phyloP scores from a whole-genome alignment of 768 basidiomycete genomes.

The Kwoniella mangroviensis region DNA sequence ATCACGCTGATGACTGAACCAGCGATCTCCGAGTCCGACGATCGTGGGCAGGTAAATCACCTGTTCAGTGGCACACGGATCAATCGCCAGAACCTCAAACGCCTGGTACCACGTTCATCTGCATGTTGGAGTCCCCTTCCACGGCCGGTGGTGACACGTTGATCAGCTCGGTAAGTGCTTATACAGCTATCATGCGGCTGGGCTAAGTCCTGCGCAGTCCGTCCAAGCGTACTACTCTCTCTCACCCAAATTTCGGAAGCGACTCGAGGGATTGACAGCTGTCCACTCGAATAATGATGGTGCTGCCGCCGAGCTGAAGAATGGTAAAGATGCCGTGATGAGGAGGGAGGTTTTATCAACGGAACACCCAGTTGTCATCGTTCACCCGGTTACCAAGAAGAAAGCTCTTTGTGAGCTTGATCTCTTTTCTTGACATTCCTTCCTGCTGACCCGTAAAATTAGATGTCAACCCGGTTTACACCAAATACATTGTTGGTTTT shows the following conservation, averaged over 20 bases:
- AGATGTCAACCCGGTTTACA: constrained; percentile 17
- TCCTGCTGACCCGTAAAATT: background rate
- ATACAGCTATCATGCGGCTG: background rate
- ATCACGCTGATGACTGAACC: background rate
- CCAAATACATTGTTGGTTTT: constrained; percentile 15
- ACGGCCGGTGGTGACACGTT: constrained; percentile 14
- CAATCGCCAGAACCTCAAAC: constrained; percentile 4
- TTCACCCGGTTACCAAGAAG: constrained; percentile 18
- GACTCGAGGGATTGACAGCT: constrained; percentile 15
- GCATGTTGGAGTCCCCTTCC: constrained; percentile 8
- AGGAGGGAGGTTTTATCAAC: background rate
- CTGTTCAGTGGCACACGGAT: constrained; percentile 10
- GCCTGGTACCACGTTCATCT: constrained; percentile 5
- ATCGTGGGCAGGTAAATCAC: constrained; percentile 2
- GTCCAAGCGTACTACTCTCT: constrained; percentile 16
- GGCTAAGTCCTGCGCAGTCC: background rate
- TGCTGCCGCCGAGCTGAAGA: constrained; percentile 12
- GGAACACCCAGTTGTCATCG: constrained; percentile 9
- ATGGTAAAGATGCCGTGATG: constrained; percentile 3
- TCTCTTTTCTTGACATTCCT: background rate
- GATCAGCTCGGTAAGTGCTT: background rate
- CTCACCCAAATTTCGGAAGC: constrained; percentile 9
- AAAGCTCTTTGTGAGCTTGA: constrained; percentile 8
- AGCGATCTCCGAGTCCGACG: background rate
- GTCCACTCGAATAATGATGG: constrained; percentile 1